Base-by-base conservation (phyloP, 2,329 filamentous ascomycete genomes). In the Pseudogymnoascus sp. region DNA sequence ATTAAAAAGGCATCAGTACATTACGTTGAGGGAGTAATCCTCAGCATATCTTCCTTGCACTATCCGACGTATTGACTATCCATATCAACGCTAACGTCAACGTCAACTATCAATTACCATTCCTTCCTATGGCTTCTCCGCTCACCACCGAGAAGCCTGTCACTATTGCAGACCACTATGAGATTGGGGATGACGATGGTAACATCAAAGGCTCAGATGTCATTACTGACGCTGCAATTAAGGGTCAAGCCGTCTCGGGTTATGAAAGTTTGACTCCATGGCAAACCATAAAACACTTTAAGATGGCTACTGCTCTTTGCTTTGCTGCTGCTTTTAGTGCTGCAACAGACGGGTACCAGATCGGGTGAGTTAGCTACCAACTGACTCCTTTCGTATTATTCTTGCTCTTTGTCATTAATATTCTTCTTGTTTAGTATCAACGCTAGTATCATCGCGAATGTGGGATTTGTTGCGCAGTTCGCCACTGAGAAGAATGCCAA, bases 271-370 rank as follows among this genome's bases (percentile, higher is more conserved):
- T 72, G 42, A 67, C 66, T 1, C n/a, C 65, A n/a, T 72, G 70
- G 69, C 64, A 72, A 61, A 72, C 69, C 2, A 64, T 67, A 6
- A 72, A 67, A 60, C 64, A 62, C 63, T 73, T 73, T 65, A 73
- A 71, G 33, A 40, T 71, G 19, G 65, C 64, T 59, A 66, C 68
- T 7, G 63, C 65, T 16, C 47, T 67, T n/a, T 72, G 71, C 61
- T 72, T 73, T 61, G 37, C 65, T 10, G 68, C 65, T 14, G 69
- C 72, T 1, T 71, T 42, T 11, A 42, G 38, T 42, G 38, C 38
- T 42, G 38, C 38, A 42, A 71, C 71, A 3, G 70, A 73, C 47
- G 70, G 71, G 1, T 72, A 71, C 40, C 71, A 72, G 64, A 69
- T 72, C 26, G 71, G 68, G 70, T 71, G 35, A 59, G 67, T 65